Evolutionary conservation across 257 asterid genomes (phyloP), one percentile per base, ranked within the genome.

Genomic region (Gentiana straminea): DNA sequence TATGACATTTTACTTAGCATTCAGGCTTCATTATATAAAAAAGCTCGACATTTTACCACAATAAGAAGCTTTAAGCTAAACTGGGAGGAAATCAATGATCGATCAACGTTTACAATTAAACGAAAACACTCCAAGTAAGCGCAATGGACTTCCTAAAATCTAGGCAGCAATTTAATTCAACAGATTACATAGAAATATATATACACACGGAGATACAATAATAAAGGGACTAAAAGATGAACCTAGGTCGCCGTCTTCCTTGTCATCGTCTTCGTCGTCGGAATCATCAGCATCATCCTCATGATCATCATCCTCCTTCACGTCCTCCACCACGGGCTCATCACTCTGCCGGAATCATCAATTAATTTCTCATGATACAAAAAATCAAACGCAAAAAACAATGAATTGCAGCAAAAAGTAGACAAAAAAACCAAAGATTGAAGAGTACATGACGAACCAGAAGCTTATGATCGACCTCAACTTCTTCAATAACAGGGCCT

Each of bases 281-380:
- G 87, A 81, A 66, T 81, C 86, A 5, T 84, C 94, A 44, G 56
- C 72, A 8, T 79, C 89, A 4, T 74, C 86, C 1, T 77, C 94
- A 64, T 81, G 85, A 50, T 84, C 89, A 41, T 81, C 94, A 43
- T 86, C 92, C 13, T 78, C 96, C 67, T 84, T 84, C 66, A 84
- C 85, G 57, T 87, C 96, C 78, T 84, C 96, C 58, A 84, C 87
- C 49, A 84, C 37, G 2, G 93, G 87, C 64, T 72, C 93, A 67
- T 84, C 94, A 56, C 67, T 60, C 78, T 70, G 38, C 35, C n/a
- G 3, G 11, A 59, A 35, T 35, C 37, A 37, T 13, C 9, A 12
- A 15, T 24, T 49, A 34, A 60, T 49, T 59, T 48, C 6, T 10
- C 15, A 10, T 50, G 46, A 24, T 24, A 24, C 4, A 3, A 13